These are phyloP conservation scores for Agroathelia rolfsii DNA, from an alignment of 1,284 basidiomycete species.

Conservation along the genomic window DNA sequence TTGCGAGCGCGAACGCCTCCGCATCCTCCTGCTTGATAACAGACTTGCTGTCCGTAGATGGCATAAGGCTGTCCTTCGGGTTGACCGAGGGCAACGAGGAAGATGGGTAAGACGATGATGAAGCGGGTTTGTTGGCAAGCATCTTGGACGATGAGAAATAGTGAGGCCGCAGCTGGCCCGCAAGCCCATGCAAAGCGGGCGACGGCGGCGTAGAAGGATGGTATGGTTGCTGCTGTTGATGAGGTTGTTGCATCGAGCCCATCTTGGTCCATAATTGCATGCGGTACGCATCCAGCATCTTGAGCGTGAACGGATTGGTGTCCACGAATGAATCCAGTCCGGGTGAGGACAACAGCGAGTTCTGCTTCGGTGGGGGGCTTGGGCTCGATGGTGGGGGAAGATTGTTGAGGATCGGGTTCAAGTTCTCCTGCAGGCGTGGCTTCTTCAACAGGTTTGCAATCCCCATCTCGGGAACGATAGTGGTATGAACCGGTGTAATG, in stretches of 20 bases:
- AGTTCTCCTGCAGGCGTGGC: slow-evolving; percentile 72
- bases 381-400: slow-evolving; percentile 6
- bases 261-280: slow-evolving; percentile 38
- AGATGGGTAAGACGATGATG: slow-evolving; percentile 3
- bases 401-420: slow-evolving; percentile 74
- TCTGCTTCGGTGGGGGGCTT: slow-evolving; percentile 6
- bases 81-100: slow-evolving; percentile 7
- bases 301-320: slow-evolving; percentile 26
- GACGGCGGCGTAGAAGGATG: too few species aligned
- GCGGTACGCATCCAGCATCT: slow-evolving; percentile 29
- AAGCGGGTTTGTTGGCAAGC: slow-evolving; percentile 7
- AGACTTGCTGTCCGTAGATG: too few species aligned
- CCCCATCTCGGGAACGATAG: slow-evolving; percentile 43
- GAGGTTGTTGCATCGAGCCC: too few species aligned
- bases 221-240: slow-evolving; percentile 22
- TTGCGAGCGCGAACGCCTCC: too few species aligned
- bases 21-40: too few species aligned
- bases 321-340: slow-evolving; percentile 23
- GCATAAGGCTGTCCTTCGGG: slow-evolving; percentile 11
- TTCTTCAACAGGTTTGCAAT: slow-evolving; percentile 22
- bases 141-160: too few species aligned
- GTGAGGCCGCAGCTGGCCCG: too few species aligned
- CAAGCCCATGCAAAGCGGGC: too few species aligned
- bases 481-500: slow-evolving; percentile 33
- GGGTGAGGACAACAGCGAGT: slow-evolving; percentile 10